A percentile compares a stretch with the other conserved stretches of the same genome.
Evolutionary conservation across 345 rosid species (phyloP).

Genomic region (Cochlearia excelsa): DNA sequence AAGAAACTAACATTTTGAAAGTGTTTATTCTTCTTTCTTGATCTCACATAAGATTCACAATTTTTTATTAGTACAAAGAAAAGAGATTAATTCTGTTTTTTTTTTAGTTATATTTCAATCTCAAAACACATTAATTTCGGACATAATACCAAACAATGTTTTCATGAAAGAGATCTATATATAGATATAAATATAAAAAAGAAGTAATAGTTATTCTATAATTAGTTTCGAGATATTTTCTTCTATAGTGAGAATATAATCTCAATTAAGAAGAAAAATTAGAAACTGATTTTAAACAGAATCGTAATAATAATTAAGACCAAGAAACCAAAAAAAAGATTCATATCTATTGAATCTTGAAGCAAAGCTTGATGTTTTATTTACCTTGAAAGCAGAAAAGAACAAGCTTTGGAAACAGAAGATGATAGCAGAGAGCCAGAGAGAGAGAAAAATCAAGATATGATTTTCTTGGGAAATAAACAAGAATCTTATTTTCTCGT

Average conservation of each 20-base stretch:
- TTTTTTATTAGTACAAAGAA: constrained; percentile 16
- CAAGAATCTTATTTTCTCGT: constrained; percentile 30
- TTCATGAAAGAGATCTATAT: constrained; percentile 33
- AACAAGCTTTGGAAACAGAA: constrained; percentile 24
- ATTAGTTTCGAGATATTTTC: constrained; percentile 21
- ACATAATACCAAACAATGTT: constrained; percentile 21
- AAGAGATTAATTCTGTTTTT: not conserved
- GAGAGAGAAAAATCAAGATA: constrained; percentile 14
- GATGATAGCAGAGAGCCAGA: constrained; percentile 4
- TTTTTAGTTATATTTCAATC: constrained; percentile 17
- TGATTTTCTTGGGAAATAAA: constrained; percentile 22
- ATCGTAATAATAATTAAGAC: constrained; percentile 9
- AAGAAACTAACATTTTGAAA: constrained; percentile 6
- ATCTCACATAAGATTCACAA: constrained; percentile 26
- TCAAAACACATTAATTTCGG: constrained; percentile 22
- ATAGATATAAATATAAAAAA: constrained; percentile 10
- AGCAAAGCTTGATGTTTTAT: not conserved
- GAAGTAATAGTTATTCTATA: constrained; percentile 16
- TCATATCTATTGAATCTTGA: constrained; percentile 6
- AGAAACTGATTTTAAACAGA: constrained; percentile 25
- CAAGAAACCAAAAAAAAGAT: constrained; percentile 27
- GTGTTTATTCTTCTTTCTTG: constrained; percentile 22
- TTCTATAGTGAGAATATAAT: constrained; percentile 17
- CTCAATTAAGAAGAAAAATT: constrained; percentile 13
- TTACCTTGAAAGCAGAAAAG: constrained; percentile 29